Base-by-base conservation (phyloP, 1,139 yeast species). In the Suhomyces kunorum region DNA sequence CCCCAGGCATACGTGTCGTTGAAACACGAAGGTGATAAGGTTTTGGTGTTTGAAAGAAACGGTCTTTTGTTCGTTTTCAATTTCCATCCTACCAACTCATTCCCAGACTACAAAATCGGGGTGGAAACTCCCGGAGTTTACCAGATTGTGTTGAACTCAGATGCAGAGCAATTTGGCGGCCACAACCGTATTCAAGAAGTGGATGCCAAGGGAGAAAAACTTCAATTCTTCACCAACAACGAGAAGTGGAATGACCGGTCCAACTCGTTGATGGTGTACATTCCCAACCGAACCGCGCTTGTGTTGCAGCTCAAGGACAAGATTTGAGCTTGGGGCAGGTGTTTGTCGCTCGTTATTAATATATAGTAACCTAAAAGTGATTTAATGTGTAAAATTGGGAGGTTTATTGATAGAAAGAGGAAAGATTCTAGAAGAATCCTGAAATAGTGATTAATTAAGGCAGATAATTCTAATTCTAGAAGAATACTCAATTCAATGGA, bases 21-120 rank as follows among this genome's bases (percentile, higher is more conserved):
- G 57, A 90, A 92, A 58, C 81, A 92, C 58, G 96, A 90, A 53
- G 74, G 74, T 27, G 98, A 92, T 66, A 90, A 90, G 63, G 84
- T 92, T 34, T 65, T 92, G 47, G 96, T 81, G 0, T 92, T 82
- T 66, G 98, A 92, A 63, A 79, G 97, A 51, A 88, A 86, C 38
- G 95, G 92, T 0, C 73, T 87, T 23, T 58, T 92, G 39, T 92
- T 90, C 58, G 74, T 90, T 29, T 89, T 89, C 71, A 92, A 92
- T 63, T 87, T 92, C 71, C 89, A 92, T 60, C 92, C 95, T 27
- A 78, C 85, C 0, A 71, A 87, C 44, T 87, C 96, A 3, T 90
- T 72, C 63, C 74, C 88, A 5, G 96, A 88, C 61, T 92, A 89
- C 65, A 79, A 95, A 56, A 73, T 92, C 36, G 98, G 98, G 9